Percentiles rank a stretch among this genome's conserved stretches.
Evolutionary conservation across 805 yeast genomes (phyloP).

Genomic region (Candida takata): DNA sequence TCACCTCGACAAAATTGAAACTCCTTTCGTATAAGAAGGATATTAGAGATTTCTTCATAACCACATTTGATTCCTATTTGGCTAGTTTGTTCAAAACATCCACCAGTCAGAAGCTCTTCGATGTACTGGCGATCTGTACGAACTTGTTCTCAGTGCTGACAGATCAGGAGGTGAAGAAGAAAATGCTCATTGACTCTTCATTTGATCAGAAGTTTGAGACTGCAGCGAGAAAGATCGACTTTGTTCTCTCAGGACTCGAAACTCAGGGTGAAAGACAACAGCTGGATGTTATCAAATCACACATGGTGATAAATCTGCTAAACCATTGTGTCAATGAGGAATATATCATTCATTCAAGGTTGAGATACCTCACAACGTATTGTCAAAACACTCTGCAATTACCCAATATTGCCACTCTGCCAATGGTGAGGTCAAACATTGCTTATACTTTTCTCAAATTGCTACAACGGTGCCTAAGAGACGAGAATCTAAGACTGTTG

Average conservation of each 20-base stretch:
- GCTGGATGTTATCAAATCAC: conserved; percentile 17
- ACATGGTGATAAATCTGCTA: conserved; percentile 13
- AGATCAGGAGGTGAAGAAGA: conserved; percentile 16
- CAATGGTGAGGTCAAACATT: conserved; percentile 7
- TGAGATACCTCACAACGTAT: conserved; percentile 10
- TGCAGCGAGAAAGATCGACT: conserved; percentile 19
- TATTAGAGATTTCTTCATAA: conserved; percentile 11
- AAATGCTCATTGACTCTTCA: conserved; percentile 16
- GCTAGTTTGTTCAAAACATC: conserved; percentile 12
- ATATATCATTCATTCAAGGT: conserved; percentile 8
- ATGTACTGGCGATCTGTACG: conserved; percentile 10
- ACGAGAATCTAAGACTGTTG: conserved; percentile 2
- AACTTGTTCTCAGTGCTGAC: conserved; percentile 20
- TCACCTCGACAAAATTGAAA: conserved; percentile 15
- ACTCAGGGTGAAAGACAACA: conserved; percentile 1
- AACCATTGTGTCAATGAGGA: conserved; percentile 15
- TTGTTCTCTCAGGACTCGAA: conserved; percentile 8
- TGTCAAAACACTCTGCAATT: conserved; percentile 6
- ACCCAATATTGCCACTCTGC: conserved; percentile 4
- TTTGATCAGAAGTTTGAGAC: conserved; percentile 20
- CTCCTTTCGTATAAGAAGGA: conserved; percentile 17
- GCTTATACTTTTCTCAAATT: conserved; percentile 6
- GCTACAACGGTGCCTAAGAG: conserved; percentile 3
- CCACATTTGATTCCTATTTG: conserved; percentile 11
- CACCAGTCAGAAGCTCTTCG: conserved; percentile 8